Evolutionary conservation across 2,329 filamentous ascomycete species (phyloP).

Genomic region (Microcyclospora tardicrescens): DNA sequence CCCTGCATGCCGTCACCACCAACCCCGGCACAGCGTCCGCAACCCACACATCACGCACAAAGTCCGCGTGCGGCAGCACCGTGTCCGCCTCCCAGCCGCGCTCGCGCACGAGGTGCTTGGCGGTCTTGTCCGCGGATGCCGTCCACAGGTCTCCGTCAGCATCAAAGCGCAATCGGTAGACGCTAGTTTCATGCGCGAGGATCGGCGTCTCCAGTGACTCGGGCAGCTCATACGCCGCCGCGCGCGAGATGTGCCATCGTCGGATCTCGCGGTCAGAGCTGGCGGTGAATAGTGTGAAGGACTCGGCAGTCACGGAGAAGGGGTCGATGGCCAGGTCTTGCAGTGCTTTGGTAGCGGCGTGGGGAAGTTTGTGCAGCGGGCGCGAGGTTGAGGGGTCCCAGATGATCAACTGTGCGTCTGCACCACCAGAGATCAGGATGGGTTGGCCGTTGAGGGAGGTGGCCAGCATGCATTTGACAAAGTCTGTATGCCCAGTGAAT

Average conservation of each 20-base stretch:
- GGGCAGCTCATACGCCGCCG: conserved; percentile 41
- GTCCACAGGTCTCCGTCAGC: conserved; percentile 72
- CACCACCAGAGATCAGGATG: conserved; percentile 34
- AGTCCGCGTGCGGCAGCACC: conserved; percentile 68
- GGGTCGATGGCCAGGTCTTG: conserved; percentile 69
- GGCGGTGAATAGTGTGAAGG: conserved; percentile 56
- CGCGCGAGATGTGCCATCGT: conserved; percentile 53
- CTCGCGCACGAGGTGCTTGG: conserved; percentile 61
- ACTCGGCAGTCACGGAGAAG: conserved; percentile 32
- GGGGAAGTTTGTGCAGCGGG: conserved; percentile 56
- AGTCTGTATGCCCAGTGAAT: conserved; percentile 61
- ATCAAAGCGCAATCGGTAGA: conserved; percentile 64
- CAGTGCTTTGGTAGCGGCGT: conserved; percentile 65
- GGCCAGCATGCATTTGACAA: conserved; percentile 69
- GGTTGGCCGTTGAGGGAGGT: conserved; percentile 48
- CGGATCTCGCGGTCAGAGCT: conserved; percentile 54
- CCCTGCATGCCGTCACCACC: conserved; percentile 76
- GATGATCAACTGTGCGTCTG: conserved; percentile 46
- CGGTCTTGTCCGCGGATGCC: conserved; percentile 78
- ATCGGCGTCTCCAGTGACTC: conserved; percentile 42
- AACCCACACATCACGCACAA: conserved; percentile 70
- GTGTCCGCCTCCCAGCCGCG: conserved; percentile 61
- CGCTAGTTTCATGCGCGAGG: conserved; percentile 75
- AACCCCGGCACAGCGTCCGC: conserved; percentile 48
- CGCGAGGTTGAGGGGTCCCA: conserved; percentile 62